These are phyloP conservation scores for Microcera coccophila DNA, from an alignment of 2,329 filamentous ascomycete genomes.

Conservation along the genomic window DNA sequence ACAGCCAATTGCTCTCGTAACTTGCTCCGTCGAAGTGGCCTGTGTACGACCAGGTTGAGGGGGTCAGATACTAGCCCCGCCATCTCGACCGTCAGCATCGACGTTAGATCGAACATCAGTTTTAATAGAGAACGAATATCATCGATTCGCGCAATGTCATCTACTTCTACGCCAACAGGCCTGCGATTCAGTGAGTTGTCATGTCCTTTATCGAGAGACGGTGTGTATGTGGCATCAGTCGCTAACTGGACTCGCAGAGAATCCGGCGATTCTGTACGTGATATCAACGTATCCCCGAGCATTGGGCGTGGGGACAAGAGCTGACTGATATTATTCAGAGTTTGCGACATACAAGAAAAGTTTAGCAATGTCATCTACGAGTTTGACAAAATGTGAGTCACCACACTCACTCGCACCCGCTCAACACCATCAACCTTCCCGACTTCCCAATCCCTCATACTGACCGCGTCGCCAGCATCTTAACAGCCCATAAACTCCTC, in stretches of 20 bases:
- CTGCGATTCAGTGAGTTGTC: constrained; percentile 35
- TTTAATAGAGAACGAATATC: neutral
- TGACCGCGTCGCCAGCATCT: constrained; percentile 45
- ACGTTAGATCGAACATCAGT: neutral
- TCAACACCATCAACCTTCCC: constrained; percentile 5
- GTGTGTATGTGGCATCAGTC: no score
- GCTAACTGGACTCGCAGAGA: constrained; percentile 34
- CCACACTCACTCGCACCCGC: neutral
- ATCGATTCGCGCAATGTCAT: constrained; percentile 15
- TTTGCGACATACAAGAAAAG: constrained; percentile 94
- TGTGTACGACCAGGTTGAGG: constrained; percentile 1
- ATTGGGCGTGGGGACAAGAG: neutral
- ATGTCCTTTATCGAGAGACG: no score
- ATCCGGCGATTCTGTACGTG: constrained; percentile 50
- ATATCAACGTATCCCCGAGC: neutral
- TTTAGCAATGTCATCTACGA: constrained; percentile 80
- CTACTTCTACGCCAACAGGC: constrained; percentile 10
- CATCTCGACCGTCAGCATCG: neutral
- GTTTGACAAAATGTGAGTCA: constrained; percentile 71
- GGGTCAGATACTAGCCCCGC: neutral
- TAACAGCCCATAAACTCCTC: constrained; percentile 66
- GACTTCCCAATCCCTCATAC: constrained; percentile 2
- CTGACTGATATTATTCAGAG: constrained; percentile 45
- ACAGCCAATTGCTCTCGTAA: neutral
- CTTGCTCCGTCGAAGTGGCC: constrained; percentile 1